Percentiles rank a stretch among this genome's conserved stretches.
phyloP scores from a whole-genome alignment of 2,329 filamentous ascomycete genomes.

The Clonostachys chloroleuca region DNA sequence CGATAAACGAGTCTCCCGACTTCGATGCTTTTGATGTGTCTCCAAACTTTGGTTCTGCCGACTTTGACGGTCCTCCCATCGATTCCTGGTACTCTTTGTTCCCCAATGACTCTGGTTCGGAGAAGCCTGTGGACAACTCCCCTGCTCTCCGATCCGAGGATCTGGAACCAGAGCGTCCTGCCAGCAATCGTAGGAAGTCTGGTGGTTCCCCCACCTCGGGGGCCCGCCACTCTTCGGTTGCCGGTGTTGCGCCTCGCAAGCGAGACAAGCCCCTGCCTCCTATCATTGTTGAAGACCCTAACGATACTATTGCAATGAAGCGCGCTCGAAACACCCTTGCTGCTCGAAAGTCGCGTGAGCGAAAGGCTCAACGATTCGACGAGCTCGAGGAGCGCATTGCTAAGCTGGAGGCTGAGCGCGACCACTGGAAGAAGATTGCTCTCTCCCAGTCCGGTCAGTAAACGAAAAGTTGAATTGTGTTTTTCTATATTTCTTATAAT shows the following conservation, averaged over 20 bases:
- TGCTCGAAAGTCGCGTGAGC: conserved; percentile 86
- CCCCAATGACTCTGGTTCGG: conserved; percentile 40
- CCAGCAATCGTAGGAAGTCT: conserved; percentile 39
- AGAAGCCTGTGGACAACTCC: conserved; percentile 28
- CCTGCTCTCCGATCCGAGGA: conserved; percentile 41
- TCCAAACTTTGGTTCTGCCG: conserved; percentile 64
- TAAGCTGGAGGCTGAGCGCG: conserved; percentile 61
- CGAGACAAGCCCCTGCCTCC: conserved; percentile 78
- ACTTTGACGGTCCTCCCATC: conserved; percentile 42
- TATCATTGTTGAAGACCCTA: conserved; percentile 70
- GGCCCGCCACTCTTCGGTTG: conserved; percentile 60
- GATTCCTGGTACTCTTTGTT: conserved; percentile 72
- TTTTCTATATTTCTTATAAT: conserved; percentile 3
- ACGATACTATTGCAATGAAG: conserved; percentile 79
- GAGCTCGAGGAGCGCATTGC: conserved; percentile 70
- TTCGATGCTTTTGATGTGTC: conserved; percentile 74
- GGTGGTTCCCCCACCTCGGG: conserved; percentile 34
- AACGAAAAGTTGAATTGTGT: conserved; percentile 1
- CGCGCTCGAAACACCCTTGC: conserved; percentile 90
- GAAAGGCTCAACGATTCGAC: conserved; percentile 74
- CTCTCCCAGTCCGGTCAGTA: conserved; percentile 29
- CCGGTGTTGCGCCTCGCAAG: conserved; percentile 69
- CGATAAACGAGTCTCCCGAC: conserved; percentile 72
- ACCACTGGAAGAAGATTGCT: conserved; percentile 60
- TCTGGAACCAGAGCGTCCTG: conserved; percentile 35